These are phyloP conservation scores for Aspergillus panamensis DNA, from an alignment of 495 filamentous ascomycete species.

Conservation along the genomic window DNA sequence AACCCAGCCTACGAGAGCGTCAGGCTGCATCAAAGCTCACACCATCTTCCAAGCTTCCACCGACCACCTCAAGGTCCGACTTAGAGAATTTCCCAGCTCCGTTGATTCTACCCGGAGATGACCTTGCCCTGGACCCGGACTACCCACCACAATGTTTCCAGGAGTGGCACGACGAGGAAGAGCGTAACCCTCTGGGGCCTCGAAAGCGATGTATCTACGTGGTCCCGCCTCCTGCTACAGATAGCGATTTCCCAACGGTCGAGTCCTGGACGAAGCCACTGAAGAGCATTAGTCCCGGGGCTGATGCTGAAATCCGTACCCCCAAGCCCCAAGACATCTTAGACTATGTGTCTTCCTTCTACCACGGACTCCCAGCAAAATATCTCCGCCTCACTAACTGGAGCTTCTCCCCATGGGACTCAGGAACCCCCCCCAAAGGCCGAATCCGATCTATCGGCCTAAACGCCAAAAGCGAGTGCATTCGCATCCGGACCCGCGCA, in stretches of 20 bases:
- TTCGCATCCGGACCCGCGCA: slow-evolving; percentile 53
- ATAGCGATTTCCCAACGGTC: neutral
- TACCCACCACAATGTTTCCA: slow-evolving; percentile 56
- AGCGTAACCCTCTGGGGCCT: slow-evolving; percentile 51
- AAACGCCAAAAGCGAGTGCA: slow-evolving; percentile 27
- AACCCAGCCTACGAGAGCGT: slow-evolving; percentile 8
- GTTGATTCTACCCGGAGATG: slow-evolving; percentile 58
- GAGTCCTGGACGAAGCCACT: slow-evolving; percentile 4
- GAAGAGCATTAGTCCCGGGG: slow-evolving; percentile 10
- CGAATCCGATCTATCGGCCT: slow-evolving; percentile 40
- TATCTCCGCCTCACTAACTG: slow-evolving; percentile 30
- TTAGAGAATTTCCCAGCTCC: slow-evolving; percentile 51
- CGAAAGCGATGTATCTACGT: slow-evolving; percentile 54
- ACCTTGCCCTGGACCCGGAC: slow-evolving; percentile 52
- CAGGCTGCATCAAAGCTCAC: neutral
- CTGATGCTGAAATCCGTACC: slow-evolving; percentile 17
- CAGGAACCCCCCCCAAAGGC: too few relatives aligned
- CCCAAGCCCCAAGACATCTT: slow-evolving; percentile 37
- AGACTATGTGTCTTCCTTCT: slow-evolving; percentile 58
- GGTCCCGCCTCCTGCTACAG: slow-evolving; percentile 39
- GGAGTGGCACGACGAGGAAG: slow-evolving; percentile 47
- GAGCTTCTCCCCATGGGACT: slow-evolving; percentile 45
- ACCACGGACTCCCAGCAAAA: slow-evolving; percentile 54
- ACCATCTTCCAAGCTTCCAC: neutral
- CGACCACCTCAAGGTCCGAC: neutral